Evolutionary conservation across 805 yeast species (phyloP).

Genomic region (Starmerella scarabaei): DNA sequence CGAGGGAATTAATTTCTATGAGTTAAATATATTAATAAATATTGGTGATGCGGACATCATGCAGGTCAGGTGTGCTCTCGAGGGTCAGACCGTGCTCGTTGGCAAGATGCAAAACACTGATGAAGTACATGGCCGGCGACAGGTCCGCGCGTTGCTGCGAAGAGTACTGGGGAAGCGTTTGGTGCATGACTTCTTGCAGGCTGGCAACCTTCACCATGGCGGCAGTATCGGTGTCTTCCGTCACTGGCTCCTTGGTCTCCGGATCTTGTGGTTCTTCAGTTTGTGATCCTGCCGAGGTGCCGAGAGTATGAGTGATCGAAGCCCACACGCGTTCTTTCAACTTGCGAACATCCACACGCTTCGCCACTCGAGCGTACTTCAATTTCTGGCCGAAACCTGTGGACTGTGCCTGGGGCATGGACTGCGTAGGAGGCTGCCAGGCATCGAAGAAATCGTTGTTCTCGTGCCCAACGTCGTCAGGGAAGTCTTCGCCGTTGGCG

Average conservation of each 20-base stretch:
- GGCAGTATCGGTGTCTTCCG: not conserved
- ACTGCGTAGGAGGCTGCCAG: constrained; percentile 2
- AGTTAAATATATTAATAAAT: not conserved
- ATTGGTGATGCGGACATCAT: constrained; percentile 18
- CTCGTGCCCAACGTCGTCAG: not conserved
- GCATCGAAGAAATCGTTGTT: constrained; percentile 8
- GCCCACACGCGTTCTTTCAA: constrained; percentile 69
- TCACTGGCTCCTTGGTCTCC: not conserved
- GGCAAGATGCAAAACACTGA: constrained; percentile 71
- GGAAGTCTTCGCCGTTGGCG: not conserved
- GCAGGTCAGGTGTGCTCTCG: constrained; percentile 33
- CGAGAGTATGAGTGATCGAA: constrained; percentile 28
- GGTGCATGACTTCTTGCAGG: constrained; percentile 39
- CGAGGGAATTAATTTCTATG: too few relatives aligned
- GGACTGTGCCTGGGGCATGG: constrained; percentile 10
- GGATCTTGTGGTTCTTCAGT: not conserved
- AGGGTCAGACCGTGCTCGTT: constrained; percentile 67
- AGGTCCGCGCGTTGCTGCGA: constrained; percentile 48
- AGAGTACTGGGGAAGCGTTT: constrained; percentile 41
- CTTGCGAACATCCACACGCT: constrained; percentile 60
- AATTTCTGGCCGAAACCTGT: constrained; percentile 23
- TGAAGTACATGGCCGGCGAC: constrained; percentile 75
- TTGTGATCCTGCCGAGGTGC: not conserved
- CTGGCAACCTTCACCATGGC: constrained; percentile 7
- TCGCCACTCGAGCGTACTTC: constrained; percentile 58